A percentile compares a stretch with the other conserved stretches of the same genome.
phyloP scores from a whole-genome alignment of 176 grass and related monocot species.

The Stipa capillata region DNA sequence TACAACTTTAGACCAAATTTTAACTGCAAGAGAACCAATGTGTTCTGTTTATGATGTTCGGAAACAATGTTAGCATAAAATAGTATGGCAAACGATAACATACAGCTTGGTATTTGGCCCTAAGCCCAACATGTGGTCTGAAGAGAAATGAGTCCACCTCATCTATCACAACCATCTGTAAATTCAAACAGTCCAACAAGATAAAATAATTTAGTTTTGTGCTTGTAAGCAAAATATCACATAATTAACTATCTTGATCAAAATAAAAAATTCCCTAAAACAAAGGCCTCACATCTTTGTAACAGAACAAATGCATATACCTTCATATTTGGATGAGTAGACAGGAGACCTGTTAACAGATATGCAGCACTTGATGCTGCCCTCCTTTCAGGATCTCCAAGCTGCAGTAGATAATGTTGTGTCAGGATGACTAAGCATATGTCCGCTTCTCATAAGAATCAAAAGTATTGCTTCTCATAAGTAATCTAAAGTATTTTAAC shows the following conservation, averaged over 20 bases:
- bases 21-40: neutral
- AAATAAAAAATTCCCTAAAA: neutral
- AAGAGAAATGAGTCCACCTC: conserved; percentile 97
- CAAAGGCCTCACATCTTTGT: neutral
- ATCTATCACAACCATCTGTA: conserved; percentile 89
- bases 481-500: neutral
- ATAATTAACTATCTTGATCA: conserved; percentile 1
- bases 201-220: neutral
- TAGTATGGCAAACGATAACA: conserved; percentile 26
- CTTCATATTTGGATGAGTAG: conserved; percentile 97
- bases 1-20: neutral
- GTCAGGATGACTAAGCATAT: neutral
- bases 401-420: conserved; percentile 38
- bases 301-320: conserved; percentile 6
- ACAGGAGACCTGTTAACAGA: conserved; percentile 72
- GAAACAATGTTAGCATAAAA: conserved; percentile 15
- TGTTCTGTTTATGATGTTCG: neutral
- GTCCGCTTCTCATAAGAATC: neutral
- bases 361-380: conserved; percentile 84
- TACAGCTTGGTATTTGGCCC: conserved; percentile 96
- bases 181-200: conserved; percentile 6
- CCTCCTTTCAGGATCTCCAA: conserved; percentile 91
- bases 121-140: conserved; percentile 78
- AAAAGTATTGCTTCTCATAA: neutral
- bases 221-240: conserved; percentile 10